These are phyloP conservation scores for Fusarium continuum DNA, from an alignment of 2,329 filamentous ascomycete species.

Conservation along the genomic window DNA sequence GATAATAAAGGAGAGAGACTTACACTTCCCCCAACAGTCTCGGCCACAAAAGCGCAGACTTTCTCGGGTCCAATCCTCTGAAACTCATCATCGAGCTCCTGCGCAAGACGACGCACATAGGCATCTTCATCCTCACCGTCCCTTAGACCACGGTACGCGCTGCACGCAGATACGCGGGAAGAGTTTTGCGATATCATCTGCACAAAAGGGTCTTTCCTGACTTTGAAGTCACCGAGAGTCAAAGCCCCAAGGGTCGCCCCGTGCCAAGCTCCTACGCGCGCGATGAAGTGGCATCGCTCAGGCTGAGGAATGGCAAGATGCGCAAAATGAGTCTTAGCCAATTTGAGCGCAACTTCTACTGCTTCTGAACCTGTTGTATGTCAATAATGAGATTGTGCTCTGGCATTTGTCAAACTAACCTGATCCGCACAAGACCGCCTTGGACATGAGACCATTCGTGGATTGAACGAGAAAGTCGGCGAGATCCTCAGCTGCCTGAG, in stretches of 20 bases:
- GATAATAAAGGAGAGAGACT: not conserved
- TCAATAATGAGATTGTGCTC: accelerated
- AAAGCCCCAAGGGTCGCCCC: slow-evolving; percentile 33
- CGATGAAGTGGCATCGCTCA: slow-evolving; percentile 31
- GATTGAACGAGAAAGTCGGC: slow-evolving; percentile 36
- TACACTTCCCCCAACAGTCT: slow-evolving; percentile 52
- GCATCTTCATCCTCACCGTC: slow-evolving; percentile 41
- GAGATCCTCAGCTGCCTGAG: slow-evolving; percentile 28
- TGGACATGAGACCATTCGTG: slow-evolving; percentile 31
- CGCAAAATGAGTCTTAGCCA: slow-evolving; percentile 34
- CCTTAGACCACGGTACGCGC: slow-evolving; percentile 8
- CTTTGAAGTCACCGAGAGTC: slow-evolving; percentile 33
- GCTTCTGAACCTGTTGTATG: slow-evolving; percentile 24
- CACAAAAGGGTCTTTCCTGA: slow-evolving; percentile 33
- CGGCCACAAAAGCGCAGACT: slow-evolving; percentile 60
- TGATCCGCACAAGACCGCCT: slow-evolving; percentile 35
- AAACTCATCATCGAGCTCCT: slow-evolving; percentile 60
- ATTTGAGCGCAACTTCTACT: slow-evolving; percentile 35
- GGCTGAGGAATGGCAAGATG: slow-evolving; percentile 28
- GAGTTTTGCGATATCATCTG: slow-evolving; percentile 29
- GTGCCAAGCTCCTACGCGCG: slow-evolving; percentile 29
- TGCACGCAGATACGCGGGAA: slow-evolving; percentile 13
- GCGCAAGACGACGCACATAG: slow-evolving; percentile 53
- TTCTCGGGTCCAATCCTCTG: slow-evolving; percentile 55
- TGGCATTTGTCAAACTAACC: not conserved